Conservation (phyloP, 345 rosid species). For the Anastatica hierochuntica region DNA sequence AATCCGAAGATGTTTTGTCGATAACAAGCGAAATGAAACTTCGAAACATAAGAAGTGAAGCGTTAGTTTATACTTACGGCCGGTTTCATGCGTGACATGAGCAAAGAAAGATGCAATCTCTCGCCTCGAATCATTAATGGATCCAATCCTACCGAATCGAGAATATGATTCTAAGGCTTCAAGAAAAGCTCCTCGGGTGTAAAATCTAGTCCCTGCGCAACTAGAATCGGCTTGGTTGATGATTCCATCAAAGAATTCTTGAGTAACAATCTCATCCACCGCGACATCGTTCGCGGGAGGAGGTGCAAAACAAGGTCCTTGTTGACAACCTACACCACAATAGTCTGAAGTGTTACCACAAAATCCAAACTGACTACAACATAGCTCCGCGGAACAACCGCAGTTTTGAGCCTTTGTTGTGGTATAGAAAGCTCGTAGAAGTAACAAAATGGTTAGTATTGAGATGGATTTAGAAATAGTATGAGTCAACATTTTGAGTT, state of each 20-base stretch:
- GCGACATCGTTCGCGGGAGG: conserved; percentile 30
- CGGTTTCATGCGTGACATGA: conserved; percentile 77
- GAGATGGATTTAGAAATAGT: conserved; percentile 11
- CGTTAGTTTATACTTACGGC: conserved; percentile 48
- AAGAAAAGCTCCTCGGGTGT: conserved; percentile 46
- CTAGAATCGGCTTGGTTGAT: conserved; percentile 33
- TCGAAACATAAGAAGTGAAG: no score
- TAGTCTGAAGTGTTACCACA: conserved; percentile 33
- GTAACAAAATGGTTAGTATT: conserved; percentile 12
- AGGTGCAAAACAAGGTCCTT: conserved; percentile 45
- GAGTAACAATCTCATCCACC: conserved; percentile 33
- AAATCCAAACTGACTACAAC: conserved; percentile 36
- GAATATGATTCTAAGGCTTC: conserved; percentile 38
- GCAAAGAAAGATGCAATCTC: conserved; percentile 81
- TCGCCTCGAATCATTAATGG: conserved; percentile 41
- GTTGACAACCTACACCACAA: conserved; percentile 45
- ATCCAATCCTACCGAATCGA: conserved; percentile 46
- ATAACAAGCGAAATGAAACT: no score
- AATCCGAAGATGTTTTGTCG: no score
- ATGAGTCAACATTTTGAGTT: conserved; percentile 19
- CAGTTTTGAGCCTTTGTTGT: conserved; percentile 27
- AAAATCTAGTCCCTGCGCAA: conserved; percentile 54
- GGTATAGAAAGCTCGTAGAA: background rate
- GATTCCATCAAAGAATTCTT: conserved; percentile 46
- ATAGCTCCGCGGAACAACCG: conserved; percentile 33